phyloP scores from a whole-genome alignment of 352 stramenopile species.

The Phytophthora pistaciae region DNA sequence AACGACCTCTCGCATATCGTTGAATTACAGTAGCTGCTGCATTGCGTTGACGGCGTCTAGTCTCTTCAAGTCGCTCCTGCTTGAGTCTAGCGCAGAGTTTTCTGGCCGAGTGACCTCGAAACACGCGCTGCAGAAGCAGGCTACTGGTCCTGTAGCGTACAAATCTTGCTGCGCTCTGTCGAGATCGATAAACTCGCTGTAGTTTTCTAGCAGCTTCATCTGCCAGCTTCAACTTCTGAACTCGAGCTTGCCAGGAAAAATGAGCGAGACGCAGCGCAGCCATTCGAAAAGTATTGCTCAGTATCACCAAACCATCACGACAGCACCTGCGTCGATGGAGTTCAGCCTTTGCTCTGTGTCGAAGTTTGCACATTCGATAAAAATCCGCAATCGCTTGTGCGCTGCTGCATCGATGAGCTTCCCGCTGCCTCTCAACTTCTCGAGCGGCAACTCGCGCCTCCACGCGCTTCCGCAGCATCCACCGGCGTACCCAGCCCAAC shows the following conservation, averaged over 20 bases:
- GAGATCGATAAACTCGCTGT: constrained; percentile 13
- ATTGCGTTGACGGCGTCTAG: not conserved
- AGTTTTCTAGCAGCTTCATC: constrained; percentile 10
- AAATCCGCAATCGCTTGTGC: constrained; percentile 10
- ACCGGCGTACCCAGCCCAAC: constrained; percentile 18
- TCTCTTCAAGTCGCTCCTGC: constrained; percentile 6
- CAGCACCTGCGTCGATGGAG: not conserved
- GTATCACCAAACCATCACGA: constrained; percentile 6
- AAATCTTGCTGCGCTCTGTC: not conserved
- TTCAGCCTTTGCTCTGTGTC: constrained; percentile 2
- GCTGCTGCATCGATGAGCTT: constrained; percentile 7
- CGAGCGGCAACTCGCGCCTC: constrained; percentile 9
- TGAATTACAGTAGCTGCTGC: constrained; percentile 44
- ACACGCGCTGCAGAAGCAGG: constrained; percentile 18
- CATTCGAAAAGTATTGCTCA: not conserved
- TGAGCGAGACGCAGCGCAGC: constrained; percentile 4
- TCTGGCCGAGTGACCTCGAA: constrained; percentile 17
- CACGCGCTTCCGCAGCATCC: constrained; percentile 18
- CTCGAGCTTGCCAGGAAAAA: constrained; percentile 3
- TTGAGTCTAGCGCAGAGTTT: not conserved
- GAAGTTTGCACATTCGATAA: constrained; percentile 13
- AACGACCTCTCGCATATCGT: constrained; percentile 25
- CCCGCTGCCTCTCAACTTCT: constrained; percentile 5
- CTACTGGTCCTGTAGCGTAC: not conserved
- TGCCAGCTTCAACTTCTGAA: not conserved